Base-by-base conservation (phyloP, 2,329 filamentous ascomycete species). In the Gnomoniopsis smithogilvyi region DNA sequence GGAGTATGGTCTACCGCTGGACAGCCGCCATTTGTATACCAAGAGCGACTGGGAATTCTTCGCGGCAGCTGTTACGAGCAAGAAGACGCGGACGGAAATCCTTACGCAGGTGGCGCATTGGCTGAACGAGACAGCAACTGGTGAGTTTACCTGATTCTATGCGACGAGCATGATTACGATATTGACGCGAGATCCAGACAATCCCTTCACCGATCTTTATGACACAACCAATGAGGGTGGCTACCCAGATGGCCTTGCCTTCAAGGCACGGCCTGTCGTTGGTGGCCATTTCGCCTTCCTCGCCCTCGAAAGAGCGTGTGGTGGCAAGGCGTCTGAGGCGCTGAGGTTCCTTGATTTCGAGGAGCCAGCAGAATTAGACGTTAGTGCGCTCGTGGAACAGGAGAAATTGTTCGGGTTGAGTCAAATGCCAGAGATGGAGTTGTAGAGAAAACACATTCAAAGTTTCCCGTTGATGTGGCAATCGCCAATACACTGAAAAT, bases 41-140 rank as follows among this genome's bases (percentile, higher is more conserved):
- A 96, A 96, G 75, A 92, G 88, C 33, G 92, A 96, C 74, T 96
- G 92, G 92, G 88, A 95, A 67, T 92, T 96, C 71, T 93, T 95
- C 72, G 90, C 91, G 0, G 91, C 92, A 50, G 90, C 91, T 1
- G 88, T 96, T 6, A 84, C 90, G 3, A 86, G 85, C 65, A 82
- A 83, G 69, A 75, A 80, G 59, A 89, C 89, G 1, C 82, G 91
- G 56, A 79, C 81, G 2, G 84, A 89, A 69, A 92, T 96, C 53
- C 75, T 95, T 38, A 81, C 91, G 61, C 83, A 85, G 19, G 88
- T 95, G 45, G 90, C 90, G 1, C 77, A 76, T 58, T 96, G 92
- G 92, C 79, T 96, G 60, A 96, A 95, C 68, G 90, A 96, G 74
- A 96, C 91, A 1, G 78, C 74, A 19, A 93, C 86, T 10, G 79